phyloP scores from a whole-genome alignment of 2,329 filamentous ascomycete genomes.

The Lasiodiplodia hormozganensis region DNA sequence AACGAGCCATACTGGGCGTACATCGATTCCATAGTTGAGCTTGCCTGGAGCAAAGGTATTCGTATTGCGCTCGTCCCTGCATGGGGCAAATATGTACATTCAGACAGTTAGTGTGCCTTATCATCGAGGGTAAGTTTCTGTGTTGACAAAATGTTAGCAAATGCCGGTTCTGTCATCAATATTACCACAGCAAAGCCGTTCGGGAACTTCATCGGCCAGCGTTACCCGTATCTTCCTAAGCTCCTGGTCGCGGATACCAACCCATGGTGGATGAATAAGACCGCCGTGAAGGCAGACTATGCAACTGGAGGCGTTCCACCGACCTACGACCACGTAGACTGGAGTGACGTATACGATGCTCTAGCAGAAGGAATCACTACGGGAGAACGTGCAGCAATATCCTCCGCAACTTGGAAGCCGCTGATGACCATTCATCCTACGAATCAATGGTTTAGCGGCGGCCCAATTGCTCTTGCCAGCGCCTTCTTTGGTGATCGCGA shows the following conservation, averaged over 20 bases:
- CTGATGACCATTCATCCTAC: background rate
- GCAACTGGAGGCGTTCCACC: background rate
- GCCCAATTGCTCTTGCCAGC: background rate
- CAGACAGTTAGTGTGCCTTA: background rate
- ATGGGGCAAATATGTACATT: background rate
- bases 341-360: background rate
- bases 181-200: background rate
- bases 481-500: background rate
- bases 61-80: constrained; percentile 2
- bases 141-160: background rate
- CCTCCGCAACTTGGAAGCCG: background rate
- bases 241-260: background rate
- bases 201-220: background rate
- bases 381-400: background rate
- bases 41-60: background rate
- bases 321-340: background rate
- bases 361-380: too few species aligned
- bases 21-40: background rate
- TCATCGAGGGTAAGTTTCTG: background rate
- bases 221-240: constrained; percentile 2
- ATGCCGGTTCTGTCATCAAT: background rate
- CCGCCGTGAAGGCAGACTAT: background rate
- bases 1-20: background rate
- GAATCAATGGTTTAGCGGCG: background rate
- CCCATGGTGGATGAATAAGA: background rate